phyloP scores from a whole-genome alignment of 1,284 basidiomycete genomes.

The Apiotrichum mycotoxinovorans region DNA sequence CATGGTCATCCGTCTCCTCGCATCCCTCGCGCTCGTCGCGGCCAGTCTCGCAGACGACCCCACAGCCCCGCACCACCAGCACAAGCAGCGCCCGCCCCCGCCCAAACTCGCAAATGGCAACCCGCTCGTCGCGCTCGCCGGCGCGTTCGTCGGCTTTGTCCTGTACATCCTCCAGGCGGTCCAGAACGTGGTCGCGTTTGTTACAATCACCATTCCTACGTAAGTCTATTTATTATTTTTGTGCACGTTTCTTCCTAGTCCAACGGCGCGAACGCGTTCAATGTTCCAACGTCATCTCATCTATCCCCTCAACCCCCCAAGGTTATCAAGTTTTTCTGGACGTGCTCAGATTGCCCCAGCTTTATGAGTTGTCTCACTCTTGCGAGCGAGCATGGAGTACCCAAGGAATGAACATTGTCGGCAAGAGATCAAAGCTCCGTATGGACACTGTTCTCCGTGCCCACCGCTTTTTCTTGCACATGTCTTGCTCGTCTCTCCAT shows the following conservation, averaged over 20 bases:
- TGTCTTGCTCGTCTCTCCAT: not conserved
- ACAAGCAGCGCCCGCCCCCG: conserved; percentile 5
- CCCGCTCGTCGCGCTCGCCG: conserved; percentile 68
- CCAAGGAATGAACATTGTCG: too few relatives aligned
- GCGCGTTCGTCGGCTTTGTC: conserved; percentile 80
- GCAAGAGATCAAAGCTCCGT: too few relatives aligned
- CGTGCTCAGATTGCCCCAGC: not conserved
- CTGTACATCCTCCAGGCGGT: conserved; percentile 74
- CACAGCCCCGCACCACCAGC: not conserved
- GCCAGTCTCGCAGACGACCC: not conserved
- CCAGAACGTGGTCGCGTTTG: conserved; percentile 66
- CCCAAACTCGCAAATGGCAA: conserved; percentile 34
- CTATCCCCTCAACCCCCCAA: too few relatives aligned
- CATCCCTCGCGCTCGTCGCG: not conserved
- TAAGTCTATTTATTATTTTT: too few relatives aligned
- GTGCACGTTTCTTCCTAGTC: not conserved
- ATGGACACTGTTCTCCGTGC: too few relatives aligned
- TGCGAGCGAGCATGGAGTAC: too few relatives aligned
- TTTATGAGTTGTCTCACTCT: not conserved
- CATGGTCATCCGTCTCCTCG: not conserved
- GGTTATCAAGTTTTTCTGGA: too few relatives aligned
- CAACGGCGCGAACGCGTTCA: not conserved
- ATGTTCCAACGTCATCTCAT: not conserved
- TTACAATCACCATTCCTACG: conserved; percentile 73
- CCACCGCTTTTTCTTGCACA: too few relatives aligned